Base-by-base conservation (phyloP, 495 filamentous ascomycete species). In the Penicillium cosmopolitanum region DNA sequence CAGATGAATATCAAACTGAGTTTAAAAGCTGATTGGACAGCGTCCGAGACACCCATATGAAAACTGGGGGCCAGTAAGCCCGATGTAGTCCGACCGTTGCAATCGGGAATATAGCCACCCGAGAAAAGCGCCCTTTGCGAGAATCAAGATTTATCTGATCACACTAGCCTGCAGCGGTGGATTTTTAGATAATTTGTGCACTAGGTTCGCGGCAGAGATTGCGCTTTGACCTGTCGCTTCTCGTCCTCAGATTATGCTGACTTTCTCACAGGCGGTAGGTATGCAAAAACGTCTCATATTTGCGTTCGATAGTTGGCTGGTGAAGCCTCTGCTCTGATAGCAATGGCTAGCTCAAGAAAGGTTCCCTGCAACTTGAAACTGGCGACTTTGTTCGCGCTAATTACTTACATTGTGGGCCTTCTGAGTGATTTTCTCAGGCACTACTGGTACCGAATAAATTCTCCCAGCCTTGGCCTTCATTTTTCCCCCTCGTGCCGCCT, bases 131-230 rank as follows among this genome's bases (percentile, higher is more conserved):
- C 42, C 1, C 0, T 19, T 16, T 46, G 16, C 42, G 46, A 19
- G 23, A 48, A 48, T 48, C 46, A 48, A 48, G 46, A 48, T 48
- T 48, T 48, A 48, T 48, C 46, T 48, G 46, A 48, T 48, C 46
- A 15, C 9, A 28, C 46, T 48, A 23, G 23, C 23, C 23, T 3
- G 3, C 23, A 23, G 23, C 23, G 3, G 23, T 23, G 23, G 23
- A 23, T 23, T 23, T 23, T 23, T 23, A 23, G 23, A 3, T 23
- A 23, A 23, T 4, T 23, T 23, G 23, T 23, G 23, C 23, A 21
- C 19, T 21, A 21, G 19, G 19, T 21, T 23, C 23, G 23, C 23
- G 23, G 23, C 23, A 23, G 23, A 23, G 4, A 23, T 23, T 23
- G 23, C 23, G 23, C 23, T 23, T 23, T 23, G 23, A 23, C 21